Evolutionary conservation across 441 rosid species (phyloP), one percentile per base, ranked within the genome.

Genomic region (Eugenia klotzschiana): DNA sequence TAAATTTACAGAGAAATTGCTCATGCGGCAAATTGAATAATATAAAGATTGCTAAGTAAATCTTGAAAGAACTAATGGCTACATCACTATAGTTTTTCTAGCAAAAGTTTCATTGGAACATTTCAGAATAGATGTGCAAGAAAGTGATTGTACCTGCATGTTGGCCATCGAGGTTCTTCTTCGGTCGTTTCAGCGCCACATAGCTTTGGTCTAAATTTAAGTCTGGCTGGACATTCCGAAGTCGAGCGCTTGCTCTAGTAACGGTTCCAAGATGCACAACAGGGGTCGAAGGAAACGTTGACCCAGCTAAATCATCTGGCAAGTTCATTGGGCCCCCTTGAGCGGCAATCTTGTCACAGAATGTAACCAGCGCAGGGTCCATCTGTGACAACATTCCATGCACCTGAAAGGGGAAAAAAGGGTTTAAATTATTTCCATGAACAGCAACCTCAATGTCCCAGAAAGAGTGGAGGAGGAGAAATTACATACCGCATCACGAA

Each of bases 301-400:
- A 91, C 58, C 88, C 95, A 82, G 92, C 93, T 74, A 94, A 84
- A 85, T 92, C 98, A 87, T 94, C 98, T 53, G 99, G 98, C 84
- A 94, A 85, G 85, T 88, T 89, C 29, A 89, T 83, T 15, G 98
- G 99, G 85, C 99, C 99, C 54, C 99, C 99, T 91, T 94, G 93
- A 80, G 89, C 91, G 26, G 93, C 93, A 60, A 97, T 96, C 91
- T 96, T 97, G 83, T 97, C 98, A 83, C 99, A 97, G 88, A 80
- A 92, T n/a, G 93, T 90, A 51, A 94, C 90, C 55, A 97, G 93
- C 53, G 98, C 95, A 86, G 99, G 98, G 85, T 97, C 99, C 98
- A 97, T 96, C 89, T 97, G 98, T 33, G 99, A 92, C 81, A 97
- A 87, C 99, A 97, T 96, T 86, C 98, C 98, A 80, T 94, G 94